Percentiles rank a stretch among this genome's conserved stretches.
Evolutionary conservation across 495 filamentous ascomycete genomes (phyloP).

Genomic region (Barbatosphaeria neglecta): DNA sequence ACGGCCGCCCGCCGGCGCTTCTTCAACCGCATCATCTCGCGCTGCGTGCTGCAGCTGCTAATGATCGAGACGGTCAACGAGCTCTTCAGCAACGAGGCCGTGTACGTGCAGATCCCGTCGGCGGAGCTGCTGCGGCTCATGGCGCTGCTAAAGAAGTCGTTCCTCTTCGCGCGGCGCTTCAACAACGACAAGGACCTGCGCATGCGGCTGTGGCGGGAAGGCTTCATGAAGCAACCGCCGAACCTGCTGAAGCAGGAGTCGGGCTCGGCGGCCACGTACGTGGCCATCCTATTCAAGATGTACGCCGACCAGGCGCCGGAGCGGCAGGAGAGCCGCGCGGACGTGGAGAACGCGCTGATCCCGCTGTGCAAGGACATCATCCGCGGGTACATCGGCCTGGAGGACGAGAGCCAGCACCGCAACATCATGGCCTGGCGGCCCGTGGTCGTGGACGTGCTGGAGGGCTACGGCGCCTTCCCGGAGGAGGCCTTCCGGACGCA

Average conservation of each 20-base stretch:
- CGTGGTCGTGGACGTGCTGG: slow-evolving; percentile 94
- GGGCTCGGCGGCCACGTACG: slow-evolving; percentile 84
- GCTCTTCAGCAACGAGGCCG: slow-evolving; percentile 91
- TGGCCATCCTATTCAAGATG: slow-evolving; percentile 90
- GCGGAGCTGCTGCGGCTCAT: slow-evolving; percentile 81
- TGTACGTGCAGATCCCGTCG: slow-evolving; percentile 87
- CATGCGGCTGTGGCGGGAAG: slow-evolving; percentile 89
- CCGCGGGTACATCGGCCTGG: slow-evolving; percentile 64
- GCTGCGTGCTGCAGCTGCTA: slow-evolving; percentile 90
- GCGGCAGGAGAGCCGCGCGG: slow-evolving; percentile 59
- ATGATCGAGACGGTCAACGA: slow-evolving; percentile 99
- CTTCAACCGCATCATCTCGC: slow-evolving; percentile 99
- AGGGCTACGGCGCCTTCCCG: slow-evolving; percentile 84
- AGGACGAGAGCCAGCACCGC: slow-evolving; percentile 88
- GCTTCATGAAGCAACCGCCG: slow-evolving; percentile 98
- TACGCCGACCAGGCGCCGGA: slow-evolving; percentile 82
- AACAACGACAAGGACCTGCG: slow-evolving; percentile 94
- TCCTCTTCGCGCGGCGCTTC: slow-evolving; percentile 91
- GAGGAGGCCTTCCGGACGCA: slow-evolving; percentile 71
- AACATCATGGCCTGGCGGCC: slow-evolving; percentile 96
- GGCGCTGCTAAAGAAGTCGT: slow-evolving; percentile 85
- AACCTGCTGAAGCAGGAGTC: slow-evolving; percentile 98
- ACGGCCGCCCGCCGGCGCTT: slow-evolving; percentile 88
- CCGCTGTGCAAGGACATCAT: slow-evolving; percentile 92
- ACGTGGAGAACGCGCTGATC: slow-evolving; percentile 83